These are phyloP conservation scores for Komagataella pastoris DNA, from an alignment of 805 yeast species.

Conservation along the genomic window DNA sequence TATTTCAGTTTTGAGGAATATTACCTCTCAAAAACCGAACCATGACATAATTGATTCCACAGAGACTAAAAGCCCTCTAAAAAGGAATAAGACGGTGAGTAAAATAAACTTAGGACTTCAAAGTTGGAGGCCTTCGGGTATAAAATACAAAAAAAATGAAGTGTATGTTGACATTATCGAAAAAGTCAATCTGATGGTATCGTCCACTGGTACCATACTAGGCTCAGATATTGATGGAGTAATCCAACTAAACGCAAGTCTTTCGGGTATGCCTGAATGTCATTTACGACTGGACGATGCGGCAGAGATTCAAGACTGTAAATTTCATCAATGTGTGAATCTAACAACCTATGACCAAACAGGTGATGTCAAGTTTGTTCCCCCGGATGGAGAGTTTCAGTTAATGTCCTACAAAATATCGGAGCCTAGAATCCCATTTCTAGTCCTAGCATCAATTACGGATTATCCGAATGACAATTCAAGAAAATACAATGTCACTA, in stretches of 20 bases:
- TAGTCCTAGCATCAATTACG: constrained; percentile 40
- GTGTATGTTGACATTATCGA: constrained; percentile 68
- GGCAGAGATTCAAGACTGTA: constrained; percentile 51
- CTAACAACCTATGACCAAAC: constrained; percentile 54
- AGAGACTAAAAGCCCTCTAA: not conserved
- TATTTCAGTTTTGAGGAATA: constrained; percentile 20
- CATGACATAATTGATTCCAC: not conserved
- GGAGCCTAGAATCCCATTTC: constrained; percentile 59
- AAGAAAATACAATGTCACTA: constrained; percentile 42
- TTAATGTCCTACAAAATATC: constrained; percentile 59
- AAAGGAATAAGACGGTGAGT: constrained; percentile 7
- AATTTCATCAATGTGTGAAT: constrained; percentile 80
- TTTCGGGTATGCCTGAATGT: constrained; percentile 78
- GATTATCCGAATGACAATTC: constrained; percentile 24
- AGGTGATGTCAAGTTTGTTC: constrained; percentile 55
- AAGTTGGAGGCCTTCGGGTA: constrained; percentile 20
- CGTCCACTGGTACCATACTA: constrained; percentile 48
- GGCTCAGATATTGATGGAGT: constrained; percentile 68
- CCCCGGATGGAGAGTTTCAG: constrained; percentile 84
- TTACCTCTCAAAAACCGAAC: constrained; percentile 8
- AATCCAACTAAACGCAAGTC: constrained; percentile 53
- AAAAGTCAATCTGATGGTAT: constrained; percentile 55
- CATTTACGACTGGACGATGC: constrained; percentile 62
- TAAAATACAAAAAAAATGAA: constrained; percentile 74
- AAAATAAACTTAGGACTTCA: not conserved